phyloP scores from a whole-genome alignment of 148 eudicot species.

The Rheum nobile region DNA sequence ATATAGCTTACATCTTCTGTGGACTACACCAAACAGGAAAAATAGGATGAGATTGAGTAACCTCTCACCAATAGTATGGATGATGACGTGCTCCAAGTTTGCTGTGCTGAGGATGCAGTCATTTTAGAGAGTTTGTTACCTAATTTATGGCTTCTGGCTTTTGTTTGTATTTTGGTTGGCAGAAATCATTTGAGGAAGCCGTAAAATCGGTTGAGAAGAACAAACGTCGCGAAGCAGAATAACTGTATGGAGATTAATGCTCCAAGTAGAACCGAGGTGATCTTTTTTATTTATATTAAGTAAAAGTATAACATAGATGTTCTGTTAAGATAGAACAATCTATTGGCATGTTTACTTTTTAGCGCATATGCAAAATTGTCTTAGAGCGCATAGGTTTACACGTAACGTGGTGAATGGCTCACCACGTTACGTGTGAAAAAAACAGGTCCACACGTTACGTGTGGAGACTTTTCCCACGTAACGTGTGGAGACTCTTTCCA shows the following conservation, averaged over 20 bases:
- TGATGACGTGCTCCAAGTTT: not conserved
- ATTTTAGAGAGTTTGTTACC: not conserved
- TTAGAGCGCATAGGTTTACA: too few relatives aligned
- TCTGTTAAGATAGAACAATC: not conserved
- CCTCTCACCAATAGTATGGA: not conserved
- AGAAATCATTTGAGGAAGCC: slow-evolving; percentile 37
- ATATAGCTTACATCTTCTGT: not conserved
- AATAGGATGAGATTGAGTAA: not conserved
- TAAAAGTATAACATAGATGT: not conserved
- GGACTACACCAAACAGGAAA: not conserved
- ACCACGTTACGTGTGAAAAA: too few relatives aligned
- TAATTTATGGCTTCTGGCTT: not conserved
- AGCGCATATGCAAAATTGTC: too few relatives aligned
- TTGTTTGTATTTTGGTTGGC: not conserved
- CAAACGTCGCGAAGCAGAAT: slow-evolving; percentile 10
- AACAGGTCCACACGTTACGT: too few relatives aligned
- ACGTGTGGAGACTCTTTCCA: too few relatives aligned
- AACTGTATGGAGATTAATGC: not conserved
- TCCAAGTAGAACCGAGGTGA: not conserved
- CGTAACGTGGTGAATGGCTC: too few relatives aligned
- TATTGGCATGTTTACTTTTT: too few relatives aligned
- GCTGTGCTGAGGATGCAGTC: not conserved
- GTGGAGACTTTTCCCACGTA: too few relatives aligned
- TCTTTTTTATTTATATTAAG: not conserved
- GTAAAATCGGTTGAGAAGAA: slow-evolving; percentile 26